phyloP scores from a whole-genome alignment of 1,139 yeast genomes.

The Hyphopichia wangnamkhiaoensis region DNA sequence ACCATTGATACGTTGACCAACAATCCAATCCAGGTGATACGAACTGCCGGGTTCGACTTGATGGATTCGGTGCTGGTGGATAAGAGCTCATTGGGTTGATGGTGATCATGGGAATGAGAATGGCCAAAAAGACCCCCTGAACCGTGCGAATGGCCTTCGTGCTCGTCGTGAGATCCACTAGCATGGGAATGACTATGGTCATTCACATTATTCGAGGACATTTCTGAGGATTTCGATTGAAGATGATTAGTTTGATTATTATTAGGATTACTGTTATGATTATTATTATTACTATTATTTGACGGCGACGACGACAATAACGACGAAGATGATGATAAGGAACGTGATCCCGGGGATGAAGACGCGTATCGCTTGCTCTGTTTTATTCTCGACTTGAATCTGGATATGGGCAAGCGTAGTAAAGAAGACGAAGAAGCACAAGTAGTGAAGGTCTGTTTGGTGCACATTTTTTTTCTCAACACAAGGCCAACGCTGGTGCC shows the following conservation, averaged over 20 bases:
- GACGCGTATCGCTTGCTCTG: too few relatives aligned
- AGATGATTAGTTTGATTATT: not conserved
- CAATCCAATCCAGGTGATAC: constrained; percentile 91
- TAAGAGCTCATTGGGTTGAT: constrained; percentile 44
- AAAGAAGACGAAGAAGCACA: too few relatives aligned
- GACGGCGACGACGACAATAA: too few relatives aligned
- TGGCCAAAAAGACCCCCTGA: constrained; percentile 21
- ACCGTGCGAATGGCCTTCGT: constrained; percentile 20
- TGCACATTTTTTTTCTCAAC: too few relatives aligned
- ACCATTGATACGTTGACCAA: constrained; percentile 85
- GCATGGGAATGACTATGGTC: constrained; percentile 25
- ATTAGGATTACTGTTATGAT: not conserved
- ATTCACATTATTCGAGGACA: not conserved
- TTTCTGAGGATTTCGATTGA: not conserved
- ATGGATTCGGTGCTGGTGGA: constrained; percentile 30
- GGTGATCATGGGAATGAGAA: constrained; percentile 37
- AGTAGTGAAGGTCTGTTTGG: too few relatives aligned
- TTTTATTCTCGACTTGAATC: too few relatives aligned
- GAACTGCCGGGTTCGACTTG: constrained; percentile 74
- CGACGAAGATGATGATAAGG: too few relatives aligned
- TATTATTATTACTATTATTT: not conserved
- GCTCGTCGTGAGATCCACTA: constrained; percentile 14
- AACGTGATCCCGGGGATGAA: too few relatives aligned
- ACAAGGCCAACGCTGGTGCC: too few relatives aligned
- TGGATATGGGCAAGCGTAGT: too few relatives aligned